These are phyloP conservation scores for Boechera stricta DNA, from an alignment of 345 rosid species.

Conservation along the genomic window DNA sequence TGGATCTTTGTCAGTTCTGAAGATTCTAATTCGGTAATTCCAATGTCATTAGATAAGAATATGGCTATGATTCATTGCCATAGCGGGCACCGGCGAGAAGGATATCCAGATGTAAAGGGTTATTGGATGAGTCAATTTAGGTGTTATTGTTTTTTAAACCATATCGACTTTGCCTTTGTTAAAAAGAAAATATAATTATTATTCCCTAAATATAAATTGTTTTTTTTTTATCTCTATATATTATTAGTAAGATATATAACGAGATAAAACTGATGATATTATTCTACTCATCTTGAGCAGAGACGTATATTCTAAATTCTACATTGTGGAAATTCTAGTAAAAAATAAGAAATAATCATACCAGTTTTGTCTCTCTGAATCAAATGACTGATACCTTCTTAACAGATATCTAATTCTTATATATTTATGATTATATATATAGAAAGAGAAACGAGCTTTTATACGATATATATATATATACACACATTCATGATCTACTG, in stretches of 20 bases:
- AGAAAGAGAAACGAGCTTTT: constrained; percentile 20
- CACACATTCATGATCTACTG: constrained; percentile 39
- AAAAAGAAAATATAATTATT: no score
- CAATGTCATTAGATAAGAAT: no score
- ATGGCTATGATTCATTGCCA: no score
- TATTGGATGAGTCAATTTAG: no score
- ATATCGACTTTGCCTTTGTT: no score
- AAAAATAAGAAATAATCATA: constrained; percentile 15
- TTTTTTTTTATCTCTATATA: no score
- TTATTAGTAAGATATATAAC: background rate
- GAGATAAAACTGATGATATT: background rate
- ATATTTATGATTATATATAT: constrained; percentile 29
- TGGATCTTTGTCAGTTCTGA: no score
- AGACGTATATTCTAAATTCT: constrained; percentile 2
- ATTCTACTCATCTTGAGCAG: background rate
- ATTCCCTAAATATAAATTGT: no score
- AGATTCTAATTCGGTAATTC: no score
- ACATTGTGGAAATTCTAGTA: constrained; percentile 25
- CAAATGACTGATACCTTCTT: constrained; percentile 37
- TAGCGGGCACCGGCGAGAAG: no score
- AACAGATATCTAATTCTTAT: constrained; percentile 36
- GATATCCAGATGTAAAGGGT: no score
- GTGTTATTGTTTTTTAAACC: no score
- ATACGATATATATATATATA: constrained; percentile 36
- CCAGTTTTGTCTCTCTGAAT: constrained; percentile 38